Evolutionary conservation across 2,329 filamentous ascomycete genomes (phyloP), one percentile per base, ranked within the genome.

Genomic region (Ceratocystis cacaofunesta): DNA sequence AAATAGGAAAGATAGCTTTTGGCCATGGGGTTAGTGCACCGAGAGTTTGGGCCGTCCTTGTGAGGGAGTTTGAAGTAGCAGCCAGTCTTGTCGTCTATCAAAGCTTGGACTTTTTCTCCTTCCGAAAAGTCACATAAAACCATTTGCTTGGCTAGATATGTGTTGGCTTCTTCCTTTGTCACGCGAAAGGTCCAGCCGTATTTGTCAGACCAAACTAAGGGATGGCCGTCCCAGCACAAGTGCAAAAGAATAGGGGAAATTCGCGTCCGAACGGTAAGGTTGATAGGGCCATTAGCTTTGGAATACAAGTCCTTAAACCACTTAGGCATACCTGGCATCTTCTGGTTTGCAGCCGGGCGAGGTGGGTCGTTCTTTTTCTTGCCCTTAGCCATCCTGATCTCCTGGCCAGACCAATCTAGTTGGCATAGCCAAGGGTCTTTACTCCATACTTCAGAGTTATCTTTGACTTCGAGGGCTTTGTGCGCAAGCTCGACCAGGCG

Each of bases 301-400:
- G 81, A 70, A 70, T 95, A 96, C 1, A 99, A 78, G 73, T 91
- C 90, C 72, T 94, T 96, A 76, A 96, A 99, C 94, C 94, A 99
- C 69, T 88, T 82, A 0, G 94, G 94, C 88, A 89, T 94, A 15
- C 94, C 94, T 0, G 92, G 92, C 76, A 88, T 90, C 79, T 97
- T 99, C 73, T 99, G 94, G 58, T 88, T 81, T 10, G 86, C 86
- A 6, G 86, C 88, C 36, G 87, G 90, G 57, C 90, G 80, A 1
- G 88, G 87, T 10, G 87, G 85, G 65, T 95, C 90, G 8, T 78
- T 79, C 74, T 96, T 96, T 75, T 88, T 92, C 77, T 94, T 96
- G 2, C 87, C 88, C 73, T 96, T 97, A 25, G 85, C 86, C 88
- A 92, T 94, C 72, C 84, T 92, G 68, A 96, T 81, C 73, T 95